Evolutionary conservation across 1,284 basidiomycete species (phyloP), one percentile per base, ranked within the genome.

Genomic region (Flammula alnicola): DNA sequence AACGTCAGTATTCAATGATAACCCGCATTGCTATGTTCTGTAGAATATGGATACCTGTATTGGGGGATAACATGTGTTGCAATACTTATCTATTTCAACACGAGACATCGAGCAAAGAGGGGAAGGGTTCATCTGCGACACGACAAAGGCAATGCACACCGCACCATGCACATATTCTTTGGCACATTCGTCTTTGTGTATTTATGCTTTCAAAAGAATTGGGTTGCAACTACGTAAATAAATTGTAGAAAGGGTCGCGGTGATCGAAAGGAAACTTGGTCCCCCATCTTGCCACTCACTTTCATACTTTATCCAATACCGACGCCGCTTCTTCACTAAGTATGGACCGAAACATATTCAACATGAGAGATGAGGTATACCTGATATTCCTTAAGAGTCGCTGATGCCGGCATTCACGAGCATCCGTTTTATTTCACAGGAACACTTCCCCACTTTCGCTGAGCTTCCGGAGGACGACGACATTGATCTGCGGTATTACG

Each of bases 381-480:
- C 10, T 6, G n/a, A 8, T 26, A 9, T 10, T 14, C 23, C 43
- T 3, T 12, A 19, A n/a, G n/a, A n/a, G n/a, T 20, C 31, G 14
- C 39, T 11, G 9, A 17, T 26, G 12, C 22, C 22, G n/a, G 5
- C 20, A 7, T 19, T 22, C 10, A 17, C 9, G 4, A 44, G 16
- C 11, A 32, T 26, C 44, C 43, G 23, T 39, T 23, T 11, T 16
- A 23, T 26, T 27, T 9, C 19, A 20, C 10, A 61, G 59, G 29
- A 43, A 17, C 49, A 48, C 38, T 66, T 66, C 42, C 64, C 64
- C 2, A 46, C 41, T 2, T 62, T 63, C 33, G n/a, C 10, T 14
- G 46, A 55, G 10, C 52, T 66, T 6, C 63, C 63, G 5, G 43
- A 40, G 16, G 58, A 62, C 30, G 20, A 54, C 11, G 54, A 57